Evolutionary conservation across 805 yeast species (phyloP).

Genomic region (Yarrowia osloensis): DNA sequence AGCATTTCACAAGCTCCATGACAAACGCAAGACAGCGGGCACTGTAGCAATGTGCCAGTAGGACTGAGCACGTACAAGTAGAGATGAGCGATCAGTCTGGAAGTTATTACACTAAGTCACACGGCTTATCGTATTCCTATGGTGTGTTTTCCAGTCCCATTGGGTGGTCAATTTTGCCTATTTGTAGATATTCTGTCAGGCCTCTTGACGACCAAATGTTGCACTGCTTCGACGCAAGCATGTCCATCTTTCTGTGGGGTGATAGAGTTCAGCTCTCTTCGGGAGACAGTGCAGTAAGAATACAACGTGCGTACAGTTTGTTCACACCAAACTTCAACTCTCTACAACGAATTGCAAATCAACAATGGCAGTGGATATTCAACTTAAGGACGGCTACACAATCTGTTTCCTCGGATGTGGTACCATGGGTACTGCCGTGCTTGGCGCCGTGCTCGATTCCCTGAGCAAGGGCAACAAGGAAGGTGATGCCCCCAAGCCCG

Average conservation of each 20-base stretch:
- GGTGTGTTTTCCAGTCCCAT: not conserved
- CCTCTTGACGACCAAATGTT: too few relatives aligned
- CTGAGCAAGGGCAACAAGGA: slow-evolving; percentile 39
- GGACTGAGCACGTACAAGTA: not conserved
- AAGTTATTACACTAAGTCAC: not conserved
- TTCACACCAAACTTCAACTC: not conserved
- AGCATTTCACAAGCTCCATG: not conserved
- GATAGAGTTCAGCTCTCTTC: slow-evolving; percentile 19
- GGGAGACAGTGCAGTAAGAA: not conserved
- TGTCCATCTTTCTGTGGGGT: slow-evolving; percentile 4
- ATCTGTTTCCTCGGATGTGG: slow-evolving; percentile 89
- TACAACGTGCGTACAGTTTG: not conserved
- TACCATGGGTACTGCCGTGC: slow-evolving; percentile 91
- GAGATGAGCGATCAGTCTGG: not conserved
- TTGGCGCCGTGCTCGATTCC: slow-evolving; percentile 68
- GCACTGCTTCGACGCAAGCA: too few relatives aligned
- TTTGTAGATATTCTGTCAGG: too few relatives aligned
- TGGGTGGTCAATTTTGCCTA: not conserved
- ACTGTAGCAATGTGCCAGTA: slow-evolving; percentile 1
- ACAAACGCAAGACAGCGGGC: not conserved
- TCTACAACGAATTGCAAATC: not conserved
- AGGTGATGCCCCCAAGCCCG: slow-evolving; percentile 54
- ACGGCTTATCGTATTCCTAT: not conserved
- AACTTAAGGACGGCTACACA: slow-evolving; percentile 46
- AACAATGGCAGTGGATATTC: slow-evolving; percentile 22